Percentiles rank a stretch among this genome's conserved stretches.
Conservation (phyloP, 108 stramenopile genomes). For the Skeletonema costatum region DNA sequence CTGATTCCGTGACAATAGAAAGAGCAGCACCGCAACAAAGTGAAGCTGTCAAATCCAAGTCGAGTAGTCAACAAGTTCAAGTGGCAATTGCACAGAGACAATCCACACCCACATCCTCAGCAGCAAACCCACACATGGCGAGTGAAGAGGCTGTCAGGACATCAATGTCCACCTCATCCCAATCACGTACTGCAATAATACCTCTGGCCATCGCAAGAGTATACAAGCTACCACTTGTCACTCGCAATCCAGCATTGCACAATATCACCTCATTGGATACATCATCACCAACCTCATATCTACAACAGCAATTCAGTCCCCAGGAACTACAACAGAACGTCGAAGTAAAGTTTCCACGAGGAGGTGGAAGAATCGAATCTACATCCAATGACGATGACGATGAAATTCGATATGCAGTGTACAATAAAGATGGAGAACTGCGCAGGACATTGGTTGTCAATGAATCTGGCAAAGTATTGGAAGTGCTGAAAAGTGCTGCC, state of each 20-base stretch:
- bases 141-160: not conserved
- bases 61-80: not conserved
- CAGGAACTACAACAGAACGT: conserved; percentile 59
- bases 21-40: not conserved
- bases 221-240: conserved; percentile 57
- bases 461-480: conserved; percentile 51
- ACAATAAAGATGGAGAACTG: conserved; percentile 54
- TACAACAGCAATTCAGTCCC: conserved; percentile 32
- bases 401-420: conserved; percentile 53
- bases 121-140: not conserved
- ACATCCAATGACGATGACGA: conserved; percentile 14
- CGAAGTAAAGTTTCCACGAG: conserved; percentile 56
- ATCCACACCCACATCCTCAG: not conserved
- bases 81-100: not conserved
- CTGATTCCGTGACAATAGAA: conserved; percentile 2
- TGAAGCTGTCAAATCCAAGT: not conserved
- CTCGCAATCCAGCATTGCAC: conserved; percentile 5
- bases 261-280: conserved; percentile 21
- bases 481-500: conserved; percentile 13
- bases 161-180: not conserved
- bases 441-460: conserved; percentile 67
- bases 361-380: conserved; percentile 68
- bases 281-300: conserved; percentile 35
- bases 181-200: conserved; percentile 19
- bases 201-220: conserved; percentile 75